Evolutionary conservation across 2,329 filamentous ascomycete species (phyloP), one percentile per base, ranked within the genome.

Genomic region (Apiospora kogelbergensis): DNA sequence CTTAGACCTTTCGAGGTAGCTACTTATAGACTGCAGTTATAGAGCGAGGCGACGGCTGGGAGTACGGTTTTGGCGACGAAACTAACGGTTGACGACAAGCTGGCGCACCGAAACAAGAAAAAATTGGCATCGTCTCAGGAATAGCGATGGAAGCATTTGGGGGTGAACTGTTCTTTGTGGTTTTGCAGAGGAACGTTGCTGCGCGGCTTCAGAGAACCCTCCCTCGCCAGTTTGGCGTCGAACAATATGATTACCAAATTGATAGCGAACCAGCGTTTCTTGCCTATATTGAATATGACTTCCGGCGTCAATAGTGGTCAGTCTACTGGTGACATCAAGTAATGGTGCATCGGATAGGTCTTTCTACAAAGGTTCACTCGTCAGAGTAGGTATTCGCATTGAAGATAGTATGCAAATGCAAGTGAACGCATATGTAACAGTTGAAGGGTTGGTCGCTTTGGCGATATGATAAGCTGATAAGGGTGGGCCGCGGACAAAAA

Each of bases 1-100:
- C 78, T 97, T 73, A 86, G 92, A 74, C 88, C 93, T 24, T 97
- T 97, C 80, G 94, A 97, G 84, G 92, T 97, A 69, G 93, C 91
- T 24, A 96, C 93, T 1, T 96, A 88, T 79, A 89, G 91, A 76
- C 81, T 95, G 72, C 81, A 86, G 74, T 73, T 87, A 24, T 53
- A 22, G 22, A 41, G 24, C 65, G 37, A 2, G 20, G 22, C 63
- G 63, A n/a, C 63, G 13, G 44, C 11, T 15, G 13, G 63, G 41
- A 42, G 63, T 22, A 42, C 30, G 37, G 15, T 24, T 30, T 64
- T 17, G 37, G 37, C 63, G 5, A 17, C 20, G 63, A 63, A n/a
- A 44, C 37, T 24, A 37, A 30, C n/a, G 26, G n/a, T 22, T 37
- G 17, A 60, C 53, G 30, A 60, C 53, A 9, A 60, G 53, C 13